A percentile compares a stretch with the other conserved stretches of the same genome.
Evolutionary conservation across 2,329 filamentous ascomycete species (phyloP).

Genomic region (Blumeria graminis): DNA sequence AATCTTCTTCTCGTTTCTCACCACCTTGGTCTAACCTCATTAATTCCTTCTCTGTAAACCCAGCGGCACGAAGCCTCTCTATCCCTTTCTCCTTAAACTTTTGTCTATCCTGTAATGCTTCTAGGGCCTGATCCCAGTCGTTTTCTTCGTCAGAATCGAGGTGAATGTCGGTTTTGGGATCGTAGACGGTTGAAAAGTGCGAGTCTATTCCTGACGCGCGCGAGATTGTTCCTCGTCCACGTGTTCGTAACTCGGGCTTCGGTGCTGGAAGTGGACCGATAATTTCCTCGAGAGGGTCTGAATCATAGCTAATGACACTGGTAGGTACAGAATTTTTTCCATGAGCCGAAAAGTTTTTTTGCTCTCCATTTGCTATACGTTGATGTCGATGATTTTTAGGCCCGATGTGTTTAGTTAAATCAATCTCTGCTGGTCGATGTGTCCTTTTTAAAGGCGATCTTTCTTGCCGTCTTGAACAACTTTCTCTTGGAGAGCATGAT

Average conservation of each 20-base stretch:
- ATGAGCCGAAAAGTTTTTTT: no score
- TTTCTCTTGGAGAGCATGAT: slow-evolving; percentile 9
- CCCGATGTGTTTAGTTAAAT: slow-evolving; percentile 4
- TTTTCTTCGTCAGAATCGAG: slow-evolving; percentile 27
- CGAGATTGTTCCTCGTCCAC: slow-evolving; percentile 44
- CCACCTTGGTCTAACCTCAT: slow-evolving; percentile 42
- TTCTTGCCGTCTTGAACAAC: slow-evolving; percentile 15
- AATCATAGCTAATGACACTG: slow-evolving; percentile 19
- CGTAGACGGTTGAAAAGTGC: slow-evolving; percentile 48
- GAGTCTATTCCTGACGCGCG: slow-evolving; percentile 47
- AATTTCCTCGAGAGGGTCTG: slow-evolving; percentile 51
- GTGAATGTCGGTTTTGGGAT: slow-evolving; percentile 30
- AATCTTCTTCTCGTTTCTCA: slow-evolving; percentile 35
- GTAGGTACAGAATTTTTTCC: slow-evolving; percentile 3
- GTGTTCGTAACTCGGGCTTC: slow-evolving; percentile 21
- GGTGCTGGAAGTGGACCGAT: slow-evolving; percentile 46
- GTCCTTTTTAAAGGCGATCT: slow-evolving; percentile 11
- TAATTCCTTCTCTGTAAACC: slow-evolving; percentile 55
- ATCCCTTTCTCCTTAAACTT: slow-evolving; percentile 54
- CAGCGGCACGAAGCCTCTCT: slow-evolving; percentile 49
- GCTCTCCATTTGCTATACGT: not conserved
- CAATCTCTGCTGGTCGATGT: slow-evolving; percentile 7
- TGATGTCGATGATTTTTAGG: not conserved
- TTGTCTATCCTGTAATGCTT: slow-evolving; percentile 56
- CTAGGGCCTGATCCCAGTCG: slow-evolving; percentile 60